Conservation (phyloP, 257 asterid species). For the Primulina huaijiensis region DNA sequence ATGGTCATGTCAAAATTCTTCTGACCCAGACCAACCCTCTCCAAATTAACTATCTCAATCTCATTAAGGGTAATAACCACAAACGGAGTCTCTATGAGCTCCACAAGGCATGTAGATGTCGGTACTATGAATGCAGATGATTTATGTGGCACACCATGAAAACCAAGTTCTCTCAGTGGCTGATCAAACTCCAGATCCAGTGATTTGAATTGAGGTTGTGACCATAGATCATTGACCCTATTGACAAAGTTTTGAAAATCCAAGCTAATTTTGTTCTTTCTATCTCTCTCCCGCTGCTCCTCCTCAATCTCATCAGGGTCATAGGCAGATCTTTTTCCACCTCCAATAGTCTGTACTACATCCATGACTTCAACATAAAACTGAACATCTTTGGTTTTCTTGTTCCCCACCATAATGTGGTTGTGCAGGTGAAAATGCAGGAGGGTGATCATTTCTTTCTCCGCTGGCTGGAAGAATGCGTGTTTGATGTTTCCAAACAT, state of each 20-base stretch:
- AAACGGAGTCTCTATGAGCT: conserved; percentile 68
- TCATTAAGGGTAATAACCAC: conserved; percentile 56
- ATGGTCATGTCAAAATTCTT: conserved; percentile 79
- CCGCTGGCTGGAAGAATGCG: conserved; percentile 78
- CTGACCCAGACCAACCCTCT: conserved; percentile 83
- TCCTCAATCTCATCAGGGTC: conserved; percentile 89
- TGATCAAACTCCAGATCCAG: conserved; percentile 72
- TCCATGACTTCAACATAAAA: conserved; percentile 72
- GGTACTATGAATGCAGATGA: conserved; percentile 69
- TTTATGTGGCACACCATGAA: conserved; percentile 69
- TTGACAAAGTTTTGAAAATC: conserved; percentile 65
- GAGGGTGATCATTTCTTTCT: conserved; percentile 78
- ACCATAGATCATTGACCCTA: conserved; percentile 71
- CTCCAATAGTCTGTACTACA: conserved; percentile 66
- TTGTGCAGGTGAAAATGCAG: conserved; percentile 72
- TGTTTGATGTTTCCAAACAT: conserved; percentile 66
- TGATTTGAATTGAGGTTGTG: conserved; percentile 50
- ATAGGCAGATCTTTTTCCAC: conserved; percentile 65
- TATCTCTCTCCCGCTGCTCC: conserved; percentile 76
- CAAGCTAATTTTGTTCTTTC: conserved; percentile 67
- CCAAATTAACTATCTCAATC: conserved; percentile 72
- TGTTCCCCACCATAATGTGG: conserved; percentile 73
- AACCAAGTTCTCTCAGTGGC: conserved; percentile 37
- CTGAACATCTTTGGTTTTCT: conserved; percentile 39
- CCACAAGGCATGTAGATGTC: conserved; percentile 67